Conservation (phyloP, 2,329 filamentous ascomycete genomes). For the Pyricularia pennisetigena region DNA sequence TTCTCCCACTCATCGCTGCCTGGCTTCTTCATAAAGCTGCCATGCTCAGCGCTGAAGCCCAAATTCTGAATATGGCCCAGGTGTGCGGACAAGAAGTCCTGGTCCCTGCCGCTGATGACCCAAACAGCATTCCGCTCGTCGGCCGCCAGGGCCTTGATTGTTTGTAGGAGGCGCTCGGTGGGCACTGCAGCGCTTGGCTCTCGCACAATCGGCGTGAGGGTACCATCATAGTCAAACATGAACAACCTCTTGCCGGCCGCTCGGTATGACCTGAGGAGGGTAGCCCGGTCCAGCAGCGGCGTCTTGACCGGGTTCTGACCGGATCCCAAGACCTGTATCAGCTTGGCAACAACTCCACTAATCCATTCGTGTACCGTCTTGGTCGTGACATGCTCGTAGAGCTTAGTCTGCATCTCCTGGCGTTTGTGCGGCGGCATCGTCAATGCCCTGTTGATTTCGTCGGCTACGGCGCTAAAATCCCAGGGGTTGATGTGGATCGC, state of each 20-base stretch:
- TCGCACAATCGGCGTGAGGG: slow-evolving; percentile 87
- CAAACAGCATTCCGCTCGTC: slow-evolving; percentile 85
- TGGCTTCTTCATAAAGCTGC: slow-evolving; percentile 85
- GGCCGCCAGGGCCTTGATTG: slow-evolving; percentile 66
- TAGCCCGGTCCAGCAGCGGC: slow-evolving; percentile 67
- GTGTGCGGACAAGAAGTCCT: slow-evolving; percentile 81
- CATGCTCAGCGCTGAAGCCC: slow-evolving; percentile 94
- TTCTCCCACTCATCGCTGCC: slow-evolving; percentile 75
- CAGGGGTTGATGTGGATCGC: slow-evolving; percentile 97
- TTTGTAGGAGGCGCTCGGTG: slow-evolving; percentile 71
- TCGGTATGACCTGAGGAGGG: slow-evolving; percentile 65
- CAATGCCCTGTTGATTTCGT: slow-evolving; percentile 72
- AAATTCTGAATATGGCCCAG: slow-evolving; percentile 84
- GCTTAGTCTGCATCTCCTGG: slow-evolving; percentile 56
- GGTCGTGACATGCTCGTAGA: slow-evolving; percentile 76
- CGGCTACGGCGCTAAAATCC: slow-evolving; percentile 77
- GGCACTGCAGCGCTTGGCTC: slow-evolving; percentile 86
- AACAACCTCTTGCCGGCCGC: slow-evolving; percentile 72
- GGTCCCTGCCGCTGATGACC: slow-evolving; percentile 95
- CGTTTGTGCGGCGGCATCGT: slow-evolving; percentile 62
- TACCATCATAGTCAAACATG: slow-evolving; percentile 99
- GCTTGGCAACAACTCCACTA: slow-evolving; percentile 64
- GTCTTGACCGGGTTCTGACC: slow-evolving; percentile 68
- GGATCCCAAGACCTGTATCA: slow-evolving; percentile 71
- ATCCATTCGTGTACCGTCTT: slow-evolving; percentile 87